A percentile compares a stretch with the other conserved stretches of the same genome.
phyloP scores from a whole-genome alignment of 441 rosid genomes.

The Eutrema salsugineum region DNA sequence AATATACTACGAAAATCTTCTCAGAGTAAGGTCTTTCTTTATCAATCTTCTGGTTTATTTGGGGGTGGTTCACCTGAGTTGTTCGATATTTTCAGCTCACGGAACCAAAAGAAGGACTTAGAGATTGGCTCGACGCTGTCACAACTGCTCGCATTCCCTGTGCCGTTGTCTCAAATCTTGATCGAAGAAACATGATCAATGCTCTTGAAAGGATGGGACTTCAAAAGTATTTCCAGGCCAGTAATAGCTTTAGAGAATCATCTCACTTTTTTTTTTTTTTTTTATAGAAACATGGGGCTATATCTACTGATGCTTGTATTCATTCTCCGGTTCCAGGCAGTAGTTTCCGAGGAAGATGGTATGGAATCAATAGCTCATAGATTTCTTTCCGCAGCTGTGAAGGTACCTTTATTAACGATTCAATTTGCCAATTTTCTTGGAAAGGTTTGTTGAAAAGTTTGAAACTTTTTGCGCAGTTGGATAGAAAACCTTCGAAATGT shows the following conservation, averaged over 20 bases:
- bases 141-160: constrained; percentile 80
- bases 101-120: constrained; percentile 70
- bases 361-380: constrained; percentile 96
- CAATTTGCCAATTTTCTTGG: neutral
- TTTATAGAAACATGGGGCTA: neutral
- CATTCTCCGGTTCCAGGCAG: constrained; percentile 45
- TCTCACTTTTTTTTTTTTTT: neutral
- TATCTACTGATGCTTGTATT: constrained; percentile 7
- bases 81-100: constrained; percentile 45
- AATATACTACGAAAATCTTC: constrained; percentile 62
- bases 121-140: constrained; percentile 88
- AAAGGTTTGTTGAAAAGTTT: neutral
- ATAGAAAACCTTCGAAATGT: constrained; percentile 92
- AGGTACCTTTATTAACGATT: constrained; percentile 41
- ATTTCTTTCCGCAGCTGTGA: constrained; percentile 93
- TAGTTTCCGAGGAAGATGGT: constrained; percentile 94
- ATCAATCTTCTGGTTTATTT: neutral
- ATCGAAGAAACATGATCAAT: constrained; percentile 71
- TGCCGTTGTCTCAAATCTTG: constrained; percentile 90
- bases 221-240: constrained; percentile 81
- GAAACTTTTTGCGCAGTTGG: constrained; percentile 52
- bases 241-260: constrained; percentile 6
- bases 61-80: constrained; percentile 7
- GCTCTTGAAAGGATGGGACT: constrained; percentile 73
- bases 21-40: constrained; percentile 43